Conservation (phyloP, 202 grass and related monocot genomes). For the Schoenoplectus triqueter region DNA sequence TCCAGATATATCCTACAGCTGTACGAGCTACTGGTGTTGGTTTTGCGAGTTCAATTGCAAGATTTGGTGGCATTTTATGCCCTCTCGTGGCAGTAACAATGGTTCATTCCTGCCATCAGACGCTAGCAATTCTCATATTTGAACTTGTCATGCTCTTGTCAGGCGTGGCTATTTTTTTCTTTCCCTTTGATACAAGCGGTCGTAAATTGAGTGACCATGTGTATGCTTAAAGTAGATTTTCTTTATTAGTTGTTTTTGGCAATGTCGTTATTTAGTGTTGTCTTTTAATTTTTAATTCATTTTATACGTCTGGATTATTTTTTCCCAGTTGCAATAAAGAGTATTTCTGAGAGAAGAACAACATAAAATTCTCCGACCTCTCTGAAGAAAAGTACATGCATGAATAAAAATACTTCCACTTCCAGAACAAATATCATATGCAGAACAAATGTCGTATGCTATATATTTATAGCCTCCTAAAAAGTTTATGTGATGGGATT, state of each 20-base stretch:
- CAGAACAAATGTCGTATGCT: neutral
- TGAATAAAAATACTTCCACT: neutral
- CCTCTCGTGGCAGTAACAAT: slow-evolving; percentile 76
- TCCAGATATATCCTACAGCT: slow-evolving; percentile 88
- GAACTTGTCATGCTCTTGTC: slow-evolving; percentile 69
- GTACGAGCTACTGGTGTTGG: slow-evolving; percentile 79
- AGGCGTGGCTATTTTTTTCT: slow-evolving; percentile 53
- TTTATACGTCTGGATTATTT: neutral
- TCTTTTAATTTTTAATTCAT: neutral
- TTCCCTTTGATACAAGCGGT: slow-evolving; percentile 81
- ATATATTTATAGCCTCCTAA: neutral
- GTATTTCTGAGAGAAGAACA: neutral
- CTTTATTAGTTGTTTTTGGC: slow-evolving; percentile 12
- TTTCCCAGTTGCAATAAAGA: neutral
- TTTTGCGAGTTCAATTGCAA: slow-evolving; percentile 67
- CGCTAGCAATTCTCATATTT: slow-evolving; percentile 64
- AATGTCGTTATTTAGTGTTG: slow-evolving; percentile 14
- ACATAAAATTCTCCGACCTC: neutral
- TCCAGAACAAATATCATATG: neutral
- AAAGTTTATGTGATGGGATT: neutral
- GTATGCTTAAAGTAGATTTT: slow-evolving; percentile 37
- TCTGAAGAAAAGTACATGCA: neutral
- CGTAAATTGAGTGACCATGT: slow-evolving; percentile 75
- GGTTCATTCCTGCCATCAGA: slow-evolving; percentile 79
- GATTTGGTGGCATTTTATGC: slow-evolving; percentile 82